These are phyloP conservation scores for Boletus reticuloceps DNA, from an alignment of 768 basidiomycete genomes.

Conservation along the genomic window DNA sequence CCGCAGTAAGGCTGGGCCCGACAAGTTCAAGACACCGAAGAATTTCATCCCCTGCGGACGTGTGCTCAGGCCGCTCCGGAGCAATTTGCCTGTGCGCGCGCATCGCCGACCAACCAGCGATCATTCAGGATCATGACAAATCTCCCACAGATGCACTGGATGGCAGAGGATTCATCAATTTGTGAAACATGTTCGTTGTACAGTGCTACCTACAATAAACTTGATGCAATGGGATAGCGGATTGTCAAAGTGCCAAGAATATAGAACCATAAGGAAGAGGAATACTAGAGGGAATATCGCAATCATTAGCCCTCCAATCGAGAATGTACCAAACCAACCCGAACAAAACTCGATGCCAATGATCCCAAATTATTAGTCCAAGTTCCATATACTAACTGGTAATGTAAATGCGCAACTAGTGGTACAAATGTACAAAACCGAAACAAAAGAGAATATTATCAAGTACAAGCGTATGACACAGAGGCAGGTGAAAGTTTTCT, in stretches of 20 bases:
- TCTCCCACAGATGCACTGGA: background rate
- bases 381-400: slow-evolving; percentile 31
- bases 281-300: slow-evolving; percentile 21
- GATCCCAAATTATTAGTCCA: slow-evolving; percentile 34
- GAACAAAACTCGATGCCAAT: slow-evolving; percentile 29
- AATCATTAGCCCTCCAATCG: slow-evolving; percentile 31
- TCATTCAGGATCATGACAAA: background rate
- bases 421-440: slow-evolving; percentile 32
- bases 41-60: background rate
- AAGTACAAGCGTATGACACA: slow-evolving; percentile 36
- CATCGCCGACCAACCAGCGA: slow-evolving; percentile 4
- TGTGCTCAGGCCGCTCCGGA: background rate
- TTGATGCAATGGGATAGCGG: slow-evolving; percentile 28
- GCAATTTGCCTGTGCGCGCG: background rate
- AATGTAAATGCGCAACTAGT: slow-evolving; percentile 35
- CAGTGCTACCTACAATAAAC: slow-evolving; percentile 30
- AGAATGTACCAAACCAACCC: slow-evolving; percentile 28
- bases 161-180: background rate
- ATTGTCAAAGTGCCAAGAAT: slow-evolving; percentile 30
- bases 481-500: slow-evolving; percentile 20
- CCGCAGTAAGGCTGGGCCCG: slow-evolving; percentile 4
- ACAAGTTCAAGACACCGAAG: slow-evolving; percentile 1
- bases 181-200: slow-evolving; percentile 19
- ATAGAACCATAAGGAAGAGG: slow-evolving; percentile 25
- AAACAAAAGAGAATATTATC: slow-evolving; percentile 27